Percentiles rank a stretch among this genome's conserved stretches.
These are phyloP conservation scores for Sarocladium brachiariae DNA, from an alignment of 2,329 filamentous ascomycete species.

Conservation along the genomic window DNA sequence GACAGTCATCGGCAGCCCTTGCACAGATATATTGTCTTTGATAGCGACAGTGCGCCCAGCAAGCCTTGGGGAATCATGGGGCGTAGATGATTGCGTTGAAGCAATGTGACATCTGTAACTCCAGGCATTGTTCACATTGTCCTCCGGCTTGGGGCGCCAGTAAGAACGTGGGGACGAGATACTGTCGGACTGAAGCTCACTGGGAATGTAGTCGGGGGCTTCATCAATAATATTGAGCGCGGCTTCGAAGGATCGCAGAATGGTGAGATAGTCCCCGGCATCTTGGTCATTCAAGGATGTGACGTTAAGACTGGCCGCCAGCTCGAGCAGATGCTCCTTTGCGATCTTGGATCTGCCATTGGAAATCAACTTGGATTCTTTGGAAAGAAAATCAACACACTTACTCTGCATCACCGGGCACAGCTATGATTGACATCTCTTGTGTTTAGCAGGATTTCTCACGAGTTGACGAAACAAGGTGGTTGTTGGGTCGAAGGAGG, in stretches of 20 bases:
- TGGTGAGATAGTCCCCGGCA: conserved; percentile 20
- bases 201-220: conserved; percentile 21
- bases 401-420: conserved; percentile 11
- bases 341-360: conserved; percentile 1
- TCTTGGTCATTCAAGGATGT: conserved; percentile 16
- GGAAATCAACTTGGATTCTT: not conserved
- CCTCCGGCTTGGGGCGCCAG: conserved; percentile 15
- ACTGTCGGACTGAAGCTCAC: conserved; percentile 15
- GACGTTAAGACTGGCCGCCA: conserved; percentile 15
- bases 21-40: conserved; percentile 25
- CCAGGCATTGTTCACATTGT: conserved; percentile 28
- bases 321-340: conserved; percentile 13
- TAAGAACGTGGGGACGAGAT: conserved; percentile 12
- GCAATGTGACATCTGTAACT: conserved; percentile 23
- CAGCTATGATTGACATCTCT: conserved; percentile 16
- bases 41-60: conserved; percentile 16
- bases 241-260: conserved; percentile 21
- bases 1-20: conserved; percentile 19
- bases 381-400: not conserved
- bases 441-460: not conserved
- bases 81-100: not conserved
- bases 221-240: conserved; percentile 19
- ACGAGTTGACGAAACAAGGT: no score
- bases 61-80: conserved; percentile 12
- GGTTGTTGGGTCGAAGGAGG: no score